These are phyloP conservation scores for Colletotrichum navitas DNA, from an alignment of 2,329 filamentous ascomycete species.

Conservation along the genomic window DNA sequence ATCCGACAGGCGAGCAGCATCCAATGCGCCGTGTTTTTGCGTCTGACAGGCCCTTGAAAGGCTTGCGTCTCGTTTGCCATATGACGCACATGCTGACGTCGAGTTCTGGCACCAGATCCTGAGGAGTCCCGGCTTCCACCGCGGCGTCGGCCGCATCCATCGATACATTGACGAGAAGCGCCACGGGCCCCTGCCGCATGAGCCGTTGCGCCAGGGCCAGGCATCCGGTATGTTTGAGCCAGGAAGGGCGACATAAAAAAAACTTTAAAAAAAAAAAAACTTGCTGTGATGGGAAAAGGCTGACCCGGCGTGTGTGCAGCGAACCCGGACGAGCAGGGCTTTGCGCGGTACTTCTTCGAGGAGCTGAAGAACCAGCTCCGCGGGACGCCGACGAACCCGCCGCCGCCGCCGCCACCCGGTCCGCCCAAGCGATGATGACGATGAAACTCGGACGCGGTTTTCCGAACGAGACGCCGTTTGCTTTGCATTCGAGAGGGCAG, in stretches of 20 bases:
- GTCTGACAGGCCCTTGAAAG: no score
- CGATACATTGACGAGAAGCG: conserved; percentile 61
- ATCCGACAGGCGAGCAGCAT: conserved; percentile 31
- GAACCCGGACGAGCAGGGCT: conserved; percentile 34
- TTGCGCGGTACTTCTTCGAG: conserved; percentile 59
- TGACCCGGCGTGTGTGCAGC: conserved; percentile 15
- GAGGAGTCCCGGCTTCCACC: conserved; percentile 64
- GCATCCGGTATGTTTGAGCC: conserved; percentile 58
- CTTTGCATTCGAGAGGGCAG: no score
- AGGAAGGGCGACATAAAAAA: no score
- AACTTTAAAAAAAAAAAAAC: accelerated
- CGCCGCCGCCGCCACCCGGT: conserved; percentile 43
- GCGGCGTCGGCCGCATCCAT: conserved; percentile 65
- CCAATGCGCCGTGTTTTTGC: neutral
- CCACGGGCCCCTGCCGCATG: conserved; percentile 63
- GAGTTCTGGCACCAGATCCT: conserved; percentile 56
- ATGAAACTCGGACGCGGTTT: no score
- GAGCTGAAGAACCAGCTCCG: conserved; percentile 65
- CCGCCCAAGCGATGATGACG: conserved; percentile 43
- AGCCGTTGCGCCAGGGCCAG: conserved; percentile 65
- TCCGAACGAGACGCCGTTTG: neutral
- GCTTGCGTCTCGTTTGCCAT: neutral
- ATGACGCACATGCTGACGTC: neutral
- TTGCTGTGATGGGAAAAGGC: neutral
- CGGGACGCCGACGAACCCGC: conserved; percentile 58